phyloP scores from a whole-genome alignment of 2,329 filamentous ascomycete species.

The Macrophomina tecta region DNA sequence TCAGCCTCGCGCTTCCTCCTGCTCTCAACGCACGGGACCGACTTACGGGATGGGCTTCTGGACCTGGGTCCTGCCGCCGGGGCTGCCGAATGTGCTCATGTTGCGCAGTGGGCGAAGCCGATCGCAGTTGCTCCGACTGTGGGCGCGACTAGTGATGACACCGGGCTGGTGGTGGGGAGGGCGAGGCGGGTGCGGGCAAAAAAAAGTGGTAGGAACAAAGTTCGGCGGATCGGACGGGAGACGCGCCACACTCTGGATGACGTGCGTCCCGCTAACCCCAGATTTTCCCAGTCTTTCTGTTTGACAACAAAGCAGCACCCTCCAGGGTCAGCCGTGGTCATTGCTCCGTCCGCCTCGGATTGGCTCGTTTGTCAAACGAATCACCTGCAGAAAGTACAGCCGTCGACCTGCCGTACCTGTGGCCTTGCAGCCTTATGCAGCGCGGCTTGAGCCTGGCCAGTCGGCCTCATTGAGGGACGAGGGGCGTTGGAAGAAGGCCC shows the following conservation, averaged over 20 bases:
- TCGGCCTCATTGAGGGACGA: too few species aligned
- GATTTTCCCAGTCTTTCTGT: constrained; percentile 9
- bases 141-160: not conserved
- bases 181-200: not conserved
- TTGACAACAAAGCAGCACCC: constrained; percentile 9
- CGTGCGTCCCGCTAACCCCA: constrained; percentile 17
- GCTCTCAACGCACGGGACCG: not conserved
- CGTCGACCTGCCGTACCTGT: too few species aligned
- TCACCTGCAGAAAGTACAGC: not conserved
- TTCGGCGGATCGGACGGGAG: constrained; percentile 13
- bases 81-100: constrained; percentile 73
- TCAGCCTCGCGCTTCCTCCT: not conserved
- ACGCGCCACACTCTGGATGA: constrained; percentile 9
- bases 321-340: not conserved
- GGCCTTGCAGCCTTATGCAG: not conserved
- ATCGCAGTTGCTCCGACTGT: not conserved
- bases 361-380: constrained; percentile 11
- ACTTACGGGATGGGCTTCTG: constrained; percentile 74
- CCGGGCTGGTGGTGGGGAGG: not conserved
- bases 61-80: constrained; percentile 68
- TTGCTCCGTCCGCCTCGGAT: not conserved
- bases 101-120: not conserved
- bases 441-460: too few species aligned
- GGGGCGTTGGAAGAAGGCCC: too few species aligned
- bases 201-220: constrained; percentile 20